phyloP scores from a whole-genome alignment of 306 rosid genomes.

The Prunus mongolica region DNA sequence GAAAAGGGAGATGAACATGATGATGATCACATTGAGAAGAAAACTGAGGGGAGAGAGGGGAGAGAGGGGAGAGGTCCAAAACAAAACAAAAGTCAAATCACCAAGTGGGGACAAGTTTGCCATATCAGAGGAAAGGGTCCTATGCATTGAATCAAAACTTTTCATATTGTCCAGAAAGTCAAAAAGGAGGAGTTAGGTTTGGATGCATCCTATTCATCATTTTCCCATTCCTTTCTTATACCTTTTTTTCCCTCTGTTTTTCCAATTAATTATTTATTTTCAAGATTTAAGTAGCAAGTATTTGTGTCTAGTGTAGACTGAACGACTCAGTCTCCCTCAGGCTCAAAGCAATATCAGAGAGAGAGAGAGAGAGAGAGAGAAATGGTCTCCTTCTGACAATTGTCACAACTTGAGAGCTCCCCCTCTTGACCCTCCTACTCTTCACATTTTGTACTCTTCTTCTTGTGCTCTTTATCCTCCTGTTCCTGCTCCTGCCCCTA shows the following conservation, averaged over 20 bases:
- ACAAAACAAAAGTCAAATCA: conserved; percentile 8
- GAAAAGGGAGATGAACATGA: background rate
- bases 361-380: background rate
- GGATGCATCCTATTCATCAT: conserved; percentile 42
- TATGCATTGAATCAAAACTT: conserved; percentile 20
- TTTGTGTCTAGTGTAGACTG: background rate
- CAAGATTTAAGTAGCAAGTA: background rate
- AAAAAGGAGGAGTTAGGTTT: conserved; percentile 42
- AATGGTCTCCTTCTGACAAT: conserved; percentile 48
- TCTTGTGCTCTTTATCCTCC: conserved; percentile 41
- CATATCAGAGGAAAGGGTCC: conserved; percentile 16
- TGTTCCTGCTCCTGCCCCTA: background rate
- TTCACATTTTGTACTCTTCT: conserved; percentile 19
- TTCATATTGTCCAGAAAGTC: conserved; percentile 38
- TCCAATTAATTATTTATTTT: conserved; percentile 3
- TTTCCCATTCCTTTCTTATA: conserved; percentile 26
- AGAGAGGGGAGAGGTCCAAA: background rate
- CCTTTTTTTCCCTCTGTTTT: background rate
- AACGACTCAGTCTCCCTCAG: conserved; percentile 28
- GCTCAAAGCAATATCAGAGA: conserved; percentile 8
- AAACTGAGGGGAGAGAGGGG: background rate
- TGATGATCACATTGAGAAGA: background rate
- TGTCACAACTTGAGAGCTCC: conserved; percentile 45
- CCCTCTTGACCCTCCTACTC: background rate
- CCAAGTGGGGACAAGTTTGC: conserved; percentile 22